Percentiles rank a stretch among this genome's conserved stretches.
Conservation (phyloP, 495 filamentous ascomycete genomes). For the Podospora conica region DNA sequence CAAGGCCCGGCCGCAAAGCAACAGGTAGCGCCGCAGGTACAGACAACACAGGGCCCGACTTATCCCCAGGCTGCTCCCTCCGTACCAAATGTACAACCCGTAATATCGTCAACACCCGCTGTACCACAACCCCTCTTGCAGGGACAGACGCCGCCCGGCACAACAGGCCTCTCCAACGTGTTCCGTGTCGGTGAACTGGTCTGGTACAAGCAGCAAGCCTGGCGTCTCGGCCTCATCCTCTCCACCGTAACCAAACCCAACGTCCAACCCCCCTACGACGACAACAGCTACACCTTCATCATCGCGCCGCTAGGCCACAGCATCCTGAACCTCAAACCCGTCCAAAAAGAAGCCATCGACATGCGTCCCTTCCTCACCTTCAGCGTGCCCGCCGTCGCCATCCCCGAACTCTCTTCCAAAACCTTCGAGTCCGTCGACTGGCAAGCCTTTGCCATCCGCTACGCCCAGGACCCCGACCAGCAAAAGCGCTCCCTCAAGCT, state of each 20-base stretch:
- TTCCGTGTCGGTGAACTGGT: conserved; percentile 40
- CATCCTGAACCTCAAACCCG: conserved; percentile 13
- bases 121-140: not conserved
- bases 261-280: conserved; percentile 2
- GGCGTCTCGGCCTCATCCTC: conserved; percentile 36
- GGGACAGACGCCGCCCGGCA: conserved; percentile 14
- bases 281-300: conserved; percentile 18
- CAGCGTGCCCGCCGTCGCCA: conserved; percentile 30
- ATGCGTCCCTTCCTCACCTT: conserved; percentile 45
- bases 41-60: not conserved
- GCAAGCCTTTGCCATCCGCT: conserved; percentile 15
- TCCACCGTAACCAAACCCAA: conserved; percentile 13
- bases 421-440: conserved; percentile 28
- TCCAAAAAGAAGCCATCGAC: conserved; percentile 28
- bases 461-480: conserved; percentile 13
- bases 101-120: not conserved
- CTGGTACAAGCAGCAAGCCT: conserved; percentile 36
- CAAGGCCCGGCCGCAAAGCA: too few relatives aligned
- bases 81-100: not conserved
- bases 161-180: conserved; percentile 24
- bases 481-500: conserved; percentile 12
- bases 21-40: not conserved
- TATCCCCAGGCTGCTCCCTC: not conserved
- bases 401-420: conserved; percentile 20
- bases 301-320: conserved; percentile 27